Evolutionary conservation across 192 early-diverging fungal genomes (phyloP), one percentile per base, ranked within the genome.

Genomic region (Thamnidium elegans): DNA sequence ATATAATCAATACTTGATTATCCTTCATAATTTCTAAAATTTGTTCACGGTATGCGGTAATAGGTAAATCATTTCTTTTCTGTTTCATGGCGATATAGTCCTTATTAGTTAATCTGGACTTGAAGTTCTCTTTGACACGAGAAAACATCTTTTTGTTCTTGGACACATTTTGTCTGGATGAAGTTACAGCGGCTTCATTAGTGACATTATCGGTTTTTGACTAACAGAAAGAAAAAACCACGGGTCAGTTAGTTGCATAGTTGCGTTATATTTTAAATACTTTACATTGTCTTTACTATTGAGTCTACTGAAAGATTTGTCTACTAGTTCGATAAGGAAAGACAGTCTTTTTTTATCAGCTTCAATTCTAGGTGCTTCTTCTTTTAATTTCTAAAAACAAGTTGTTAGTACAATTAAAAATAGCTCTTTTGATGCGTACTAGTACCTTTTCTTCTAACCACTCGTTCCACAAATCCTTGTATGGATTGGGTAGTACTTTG

Each of bases 1-100:
- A 91, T 8, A 92, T 72, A 50, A 92, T 80, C 8, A 92, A 64
- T 1, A 92, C 87, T 61, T 84, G 86, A 62, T 88, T 52, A 8
- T 50, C 34, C 23, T 65, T 23, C 43, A 91, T 39, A 3, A 79
- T 30, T 1, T 78, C 46, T 50, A 87, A 39, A 15, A 94, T 81
- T 7, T 84, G 65, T 8, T 89, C 74, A 14, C 82, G 73, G 63
- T 79, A 88, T 8, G 69, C 66, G 58, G 59, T 81, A 2, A 89
- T 87, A 0, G 92, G 92, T 15, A 94, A 70, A 0, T 78, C 73
- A 47, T 79, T 70, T 32, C 91, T 75, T 32, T 77, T 71, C 26
- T 71, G 59, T 19, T 72, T 67, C 34, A 67, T 50, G 15, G 23
- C 39, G 11, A 26, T 8, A 15, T 48, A 62, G 5, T 31, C 39